These are phyloP conservation scores for Clavulina sp. DNA, from an alignment of 768 basidiomycete species.

Conservation along the genomic window DNA sequence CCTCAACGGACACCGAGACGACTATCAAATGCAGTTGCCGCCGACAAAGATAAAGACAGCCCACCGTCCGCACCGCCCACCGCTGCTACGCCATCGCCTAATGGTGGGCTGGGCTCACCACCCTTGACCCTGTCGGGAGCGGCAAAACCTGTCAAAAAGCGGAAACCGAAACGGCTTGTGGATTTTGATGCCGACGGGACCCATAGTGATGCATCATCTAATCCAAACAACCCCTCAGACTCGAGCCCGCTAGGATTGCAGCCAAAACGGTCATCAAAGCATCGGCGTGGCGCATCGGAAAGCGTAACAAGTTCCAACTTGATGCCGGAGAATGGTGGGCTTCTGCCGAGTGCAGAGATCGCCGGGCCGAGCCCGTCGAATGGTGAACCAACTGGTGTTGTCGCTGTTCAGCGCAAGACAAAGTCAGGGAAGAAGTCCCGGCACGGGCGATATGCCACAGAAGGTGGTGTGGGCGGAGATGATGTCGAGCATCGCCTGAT, in stretches of 20 bases:
- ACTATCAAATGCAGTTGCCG: neutral
- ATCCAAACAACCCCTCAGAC: no score
- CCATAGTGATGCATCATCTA: constrained; percentile 16
- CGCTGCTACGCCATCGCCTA: neutral
- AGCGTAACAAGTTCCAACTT: no score
- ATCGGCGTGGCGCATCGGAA: no score
- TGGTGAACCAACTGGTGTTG: no score
- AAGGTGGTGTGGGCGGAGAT: no score
- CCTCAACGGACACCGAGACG: neutral
- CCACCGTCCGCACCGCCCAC: neutral
- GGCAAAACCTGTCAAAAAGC: constrained; percentile 23
- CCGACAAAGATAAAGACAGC: neutral
- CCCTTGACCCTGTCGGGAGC: neutral
- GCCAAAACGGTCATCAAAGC: no score
- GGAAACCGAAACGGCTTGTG: constrained; percentile 61
- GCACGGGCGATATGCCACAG: constrained; percentile 4
- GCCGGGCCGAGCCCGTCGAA: no score
- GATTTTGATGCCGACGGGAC: constrained; percentile 34
- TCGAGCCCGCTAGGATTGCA: no score
- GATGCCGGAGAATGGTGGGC: no score
- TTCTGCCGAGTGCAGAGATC: no score
- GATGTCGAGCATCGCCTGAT: no score
- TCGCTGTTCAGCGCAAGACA: neutral
- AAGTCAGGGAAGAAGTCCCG: neutral
- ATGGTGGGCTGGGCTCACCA: neutral